These are phyloP conservation scores for Phytophthora brassicae DNA, from an alignment of 352 stramenopile species.

Conservation along the genomic window DNA sequence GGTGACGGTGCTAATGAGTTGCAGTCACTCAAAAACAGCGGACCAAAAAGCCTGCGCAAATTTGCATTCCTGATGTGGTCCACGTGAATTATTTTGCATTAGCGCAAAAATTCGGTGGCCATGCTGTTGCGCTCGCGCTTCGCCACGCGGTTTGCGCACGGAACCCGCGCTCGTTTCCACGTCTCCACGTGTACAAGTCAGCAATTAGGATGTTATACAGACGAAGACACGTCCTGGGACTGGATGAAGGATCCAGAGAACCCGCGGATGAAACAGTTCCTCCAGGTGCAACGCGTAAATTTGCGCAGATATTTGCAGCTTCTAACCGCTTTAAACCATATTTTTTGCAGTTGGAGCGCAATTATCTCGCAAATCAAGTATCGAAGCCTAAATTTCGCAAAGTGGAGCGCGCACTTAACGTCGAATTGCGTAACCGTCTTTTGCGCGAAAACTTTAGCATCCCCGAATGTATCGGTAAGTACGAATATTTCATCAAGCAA, in stretches of 20 bases:
- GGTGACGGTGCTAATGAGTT: background rate
- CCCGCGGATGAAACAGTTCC: slow-evolving; percentile 54
- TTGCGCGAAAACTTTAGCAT: slow-evolving; percentile 66
- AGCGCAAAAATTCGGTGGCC: too few relatives aligned
- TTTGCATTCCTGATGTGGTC: too few relatives aligned
- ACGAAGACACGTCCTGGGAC: slow-evolving; percentile 29
- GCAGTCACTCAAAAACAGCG: too few relatives aligned
- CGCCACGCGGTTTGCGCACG: slow-evolving; percentile 1
- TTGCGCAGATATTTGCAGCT: background rate
- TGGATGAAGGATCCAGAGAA: slow-evolving; percentile 58
- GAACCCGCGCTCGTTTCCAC: slow-evolving; percentile 4
- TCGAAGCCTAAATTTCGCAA: slow-evolving; percentile 55
- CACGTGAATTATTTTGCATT: too few relatives aligned
- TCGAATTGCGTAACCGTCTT: slow-evolving; percentile 65
- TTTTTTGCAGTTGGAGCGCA: slow-evolving; percentile 42
- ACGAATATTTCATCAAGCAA: slow-evolving; percentile 78
- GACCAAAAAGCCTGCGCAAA: too few relatives aligned
- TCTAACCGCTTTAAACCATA: background rate
- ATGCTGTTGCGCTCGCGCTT: slow-evolving; percentile 10
- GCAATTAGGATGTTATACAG: slow-evolving; percentile 16
- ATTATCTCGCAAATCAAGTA: slow-evolving; percentile 54
- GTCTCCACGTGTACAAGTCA: slow-evolving; percentile 7
- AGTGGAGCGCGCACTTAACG: slow-evolving; percentile 64
- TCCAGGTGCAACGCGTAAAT: slow-evolving; percentile 42
- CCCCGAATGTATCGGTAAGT: slow-evolving; percentile 74